Evolutionary conservation across 2,329 filamentous ascomycete species (phyloP), one percentile per base, ranked within the genome.

Genomic region (Keithomyces neogunnii): DNA sequence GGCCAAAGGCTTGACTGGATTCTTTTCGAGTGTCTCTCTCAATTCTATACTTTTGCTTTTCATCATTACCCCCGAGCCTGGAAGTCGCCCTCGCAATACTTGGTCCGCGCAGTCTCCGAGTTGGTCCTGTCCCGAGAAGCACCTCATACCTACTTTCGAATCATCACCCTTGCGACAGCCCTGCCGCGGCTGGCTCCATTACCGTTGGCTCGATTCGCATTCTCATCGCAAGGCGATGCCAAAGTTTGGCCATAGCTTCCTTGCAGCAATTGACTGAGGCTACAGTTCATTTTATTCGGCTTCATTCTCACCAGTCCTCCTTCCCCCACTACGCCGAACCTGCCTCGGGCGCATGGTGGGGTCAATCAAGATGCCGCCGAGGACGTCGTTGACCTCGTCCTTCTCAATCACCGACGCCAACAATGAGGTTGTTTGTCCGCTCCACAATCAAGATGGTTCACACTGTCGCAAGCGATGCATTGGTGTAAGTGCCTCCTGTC

Each of bases 381-480:
- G 89, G 79, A 82, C 87, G 63, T 85, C 88, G 60, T 78, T 95
- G 66, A 93, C 88, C 57, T 89, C 88, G 66, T 93, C 89, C 59
- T 96, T 96, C 71, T 91, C 89, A 60, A 88, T 95, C 63, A 88
- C 88, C 63, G 89, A 96, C 76, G 81, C 86, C 69, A 92, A 88
- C 71, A 95, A 95, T 70, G 92, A 97, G 73, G 93, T 99, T 66
- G 88, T 96, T 65, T 99, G 93, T 73, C 93, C 93, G 60, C 77
- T 99, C 70, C 85, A 84, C 66, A 96, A 96, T 68, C 91, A 96
- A 66, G 93, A 99, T 82, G 89, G 89, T 69, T 96, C 91, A 60
- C 89, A 86, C 74, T 99, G 93, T 77, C 86, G 92, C 69, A 99
- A 99, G 77, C 83, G 92, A 77, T 99, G 93, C 75, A 85, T 95